Evolutionary conservation across 2,329 filamentous ascomycete species (phyloP).

Genomic region (Fusarium subtropicale): DNA sequence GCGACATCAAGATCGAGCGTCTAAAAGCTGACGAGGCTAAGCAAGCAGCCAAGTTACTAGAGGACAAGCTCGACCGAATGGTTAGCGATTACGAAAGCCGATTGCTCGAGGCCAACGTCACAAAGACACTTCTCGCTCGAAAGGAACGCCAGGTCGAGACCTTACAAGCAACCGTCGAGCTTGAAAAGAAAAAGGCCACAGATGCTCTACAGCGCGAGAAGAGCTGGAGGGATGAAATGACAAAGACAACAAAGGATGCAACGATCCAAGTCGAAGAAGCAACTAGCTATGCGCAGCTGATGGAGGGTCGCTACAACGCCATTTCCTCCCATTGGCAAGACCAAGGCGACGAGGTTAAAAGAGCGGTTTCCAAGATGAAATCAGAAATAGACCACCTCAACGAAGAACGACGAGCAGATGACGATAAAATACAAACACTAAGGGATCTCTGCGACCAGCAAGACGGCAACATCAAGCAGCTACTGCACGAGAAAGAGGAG

Average conservation of each 20-base stretch:
- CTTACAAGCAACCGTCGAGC: constrained; percentile 71
- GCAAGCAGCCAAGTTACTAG: constrained; percentile 73
- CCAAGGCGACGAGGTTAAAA: constrained; percentile 71
- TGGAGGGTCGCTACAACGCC: constrained; percentile 77
- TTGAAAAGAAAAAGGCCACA: constrained; percentile 71
- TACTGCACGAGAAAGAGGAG: constrained; percentile 70
- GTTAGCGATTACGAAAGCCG: constrained; percentile 76
- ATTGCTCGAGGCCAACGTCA: constrained; percentile 76
- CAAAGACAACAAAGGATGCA: constrained; percentile 69
- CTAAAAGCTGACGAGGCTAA: constrained; percentile 77
- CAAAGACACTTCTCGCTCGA: constrained; percentile 75
- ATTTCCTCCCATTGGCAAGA: constrained; percentile 75
- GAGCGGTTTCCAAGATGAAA: constrained; percentile 61
- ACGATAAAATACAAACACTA: constrained; percentile 72
- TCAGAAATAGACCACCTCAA: constrained; percentile 66
- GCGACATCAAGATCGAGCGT: constrained; percentile 76
- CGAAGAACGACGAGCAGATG: constrained; percentile 68
- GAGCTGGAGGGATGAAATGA: constrained; percentile 72
- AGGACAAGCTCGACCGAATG: constrained; percentile 77
- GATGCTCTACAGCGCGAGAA: constrained; percentile 70
- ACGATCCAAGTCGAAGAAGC: constrained; percentile 74
- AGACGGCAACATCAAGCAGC: constrained; percentile 72
- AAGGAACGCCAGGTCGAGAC: constrained; percentile 81
- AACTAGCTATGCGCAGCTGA: constrained; percentile 71
- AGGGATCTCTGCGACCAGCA: constrained; percentile 79